A percentile compares a stretch with the other conserved stretches of the same genome.
These are phyloP conservation scores for Graphilbum ipis-grandicollis DNA, from an alignment of 2,329 filamentous ascomycete genomes.

Conservation along the genomic window DNA sequence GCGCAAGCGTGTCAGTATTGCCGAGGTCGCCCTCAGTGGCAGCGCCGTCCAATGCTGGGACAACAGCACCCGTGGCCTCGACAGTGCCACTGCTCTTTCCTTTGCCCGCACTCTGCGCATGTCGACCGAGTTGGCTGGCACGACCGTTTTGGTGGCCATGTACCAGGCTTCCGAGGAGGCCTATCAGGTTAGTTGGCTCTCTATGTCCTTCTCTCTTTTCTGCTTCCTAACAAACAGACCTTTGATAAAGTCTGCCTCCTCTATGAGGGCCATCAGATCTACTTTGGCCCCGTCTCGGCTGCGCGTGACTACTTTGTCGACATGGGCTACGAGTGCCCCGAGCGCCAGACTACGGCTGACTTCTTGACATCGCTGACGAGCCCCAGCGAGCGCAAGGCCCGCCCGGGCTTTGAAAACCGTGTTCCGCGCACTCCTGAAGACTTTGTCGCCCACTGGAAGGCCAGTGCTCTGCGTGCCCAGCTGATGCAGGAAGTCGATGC, in stretches of 20 bases:
- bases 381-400: slow-evolving; percentile 50
- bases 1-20: slow-evolving; percentile 60
- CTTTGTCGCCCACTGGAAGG: slow-evolving; percentile 40
- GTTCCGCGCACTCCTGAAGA: slow-evolving; percentile 43
- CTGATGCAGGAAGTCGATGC: slow-evolving; percentile 35
- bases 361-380: slow-evolving; percentile 66
- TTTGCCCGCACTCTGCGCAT: slow-evolving; percentile 47
- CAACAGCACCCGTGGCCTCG: slow-evolving; percentile 48
- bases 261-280: slow-evolving; percentile 48
- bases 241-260: slow-evolving; percentile 69
- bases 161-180: slow-evolving; percentile 52
- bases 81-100: slow-evolving; percentile 47
- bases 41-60: slow-evolving; percentile 56
- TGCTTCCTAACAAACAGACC: not conserved
- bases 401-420: slow-evolving; percentile 38
- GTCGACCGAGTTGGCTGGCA: slow-evolving; percentile 46
- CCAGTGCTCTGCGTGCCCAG: slow-evolving; percentile 29
- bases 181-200: slow-evolving; percentile 26
- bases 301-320: slow-evolving; percentile 50
- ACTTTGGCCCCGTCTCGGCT: slow-evolving; percentile 41
- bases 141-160: slow-evolving; percentile 43
- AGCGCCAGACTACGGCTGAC: slow-evolving; percentile 52
- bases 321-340: slow-evolving; percentile 44
- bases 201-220: not conserved
- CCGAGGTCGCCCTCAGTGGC: slow-evolving; percentile 46